phyloP scores from a whole-genome alignment of 169 alveolate species.

The Hammondia hammondi region DNA sequence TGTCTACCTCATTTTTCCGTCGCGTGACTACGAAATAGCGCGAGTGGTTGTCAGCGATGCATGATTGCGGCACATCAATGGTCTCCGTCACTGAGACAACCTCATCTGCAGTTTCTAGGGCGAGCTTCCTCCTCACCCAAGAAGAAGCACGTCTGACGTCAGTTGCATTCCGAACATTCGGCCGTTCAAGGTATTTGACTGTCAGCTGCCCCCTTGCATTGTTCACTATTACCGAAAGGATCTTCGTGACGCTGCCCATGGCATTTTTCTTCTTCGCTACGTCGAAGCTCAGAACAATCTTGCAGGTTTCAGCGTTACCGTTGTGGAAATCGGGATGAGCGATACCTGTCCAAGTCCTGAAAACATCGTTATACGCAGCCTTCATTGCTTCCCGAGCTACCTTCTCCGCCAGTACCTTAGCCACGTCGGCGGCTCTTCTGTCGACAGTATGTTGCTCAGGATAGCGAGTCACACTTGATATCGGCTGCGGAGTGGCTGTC shows the following conservation, averaged over 20 bases:
- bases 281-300: background rate
- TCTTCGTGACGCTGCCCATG: conserved; percentile 17
- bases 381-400: background rate
- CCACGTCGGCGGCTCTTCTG: background rate
- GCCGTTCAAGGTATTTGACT: background rate
- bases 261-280: background rate
- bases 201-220: background rate
- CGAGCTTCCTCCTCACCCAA: conserved; percentile 1
- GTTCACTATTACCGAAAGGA: background rate
- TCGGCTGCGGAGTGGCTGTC: background rate
- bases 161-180: background rate
- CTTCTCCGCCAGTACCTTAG: background rate
- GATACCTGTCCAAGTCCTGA: conserved; percentile 16
- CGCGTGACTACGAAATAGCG: background rate
- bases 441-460: background rate
- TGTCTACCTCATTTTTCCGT: background rate
- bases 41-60: background rate
- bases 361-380: background rate
- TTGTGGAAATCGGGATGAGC: conserved; percentile 15
- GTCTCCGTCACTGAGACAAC: background rate
- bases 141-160: background rate
- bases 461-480: background rate
- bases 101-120: background rate
- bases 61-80: background rate
- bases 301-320: conserved; percentile 5